Base-by-base conservation (phyloP, 1,284 basidiomycete species). In the Naganishia sp. region DNA sequence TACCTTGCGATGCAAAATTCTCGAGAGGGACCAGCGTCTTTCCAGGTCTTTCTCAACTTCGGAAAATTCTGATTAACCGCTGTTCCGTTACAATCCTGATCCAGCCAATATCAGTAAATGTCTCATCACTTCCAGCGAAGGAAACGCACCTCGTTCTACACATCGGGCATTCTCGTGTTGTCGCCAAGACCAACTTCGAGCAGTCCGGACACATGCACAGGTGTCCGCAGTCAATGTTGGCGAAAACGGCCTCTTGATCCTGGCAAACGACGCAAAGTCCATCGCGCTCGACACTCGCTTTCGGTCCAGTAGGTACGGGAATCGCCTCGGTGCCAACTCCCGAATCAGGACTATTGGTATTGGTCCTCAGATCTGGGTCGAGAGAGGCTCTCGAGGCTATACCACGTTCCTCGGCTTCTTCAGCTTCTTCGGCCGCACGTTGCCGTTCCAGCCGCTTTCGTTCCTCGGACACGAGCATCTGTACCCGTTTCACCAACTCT, bases 191-290 rank as follows among this genome's bases (percentile, higher is more conserved):
- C 46, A 92, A 82, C 54, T 93, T 90, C 1, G 90, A 90, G 76
- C 91, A 94, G n/a, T 77, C 82, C 73, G 87, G 83, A 73, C 91
- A 94, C 86, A 93, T 86, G 10, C 87, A 85, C 45, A 93, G 81
- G 78, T 93, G 91, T 88, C 92, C 92, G 84, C 92, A 94, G 78
- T 94, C 91, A n/a, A 93, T 89, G 59, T 92, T 87, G 1, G 90
- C 92, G 63, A 94, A 89, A 70, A 89, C 92, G 0, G 91, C 91
- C 71, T 94, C 91, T 65, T 92, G 89, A 71, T 94, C 92, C 75
- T 93, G 90, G 75, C 92, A 94, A 18, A 94, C 85, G 0, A 94
- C 89, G 75, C 91, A 94, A 2, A 92, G 78, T 0, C 92, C 91
- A 15, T 83, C 84, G 23, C 88, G 83, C 67, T 92, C 90, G 6